Conservation (phyloP, 139 green algal species). For the Tetraselmis chui region DNA sequence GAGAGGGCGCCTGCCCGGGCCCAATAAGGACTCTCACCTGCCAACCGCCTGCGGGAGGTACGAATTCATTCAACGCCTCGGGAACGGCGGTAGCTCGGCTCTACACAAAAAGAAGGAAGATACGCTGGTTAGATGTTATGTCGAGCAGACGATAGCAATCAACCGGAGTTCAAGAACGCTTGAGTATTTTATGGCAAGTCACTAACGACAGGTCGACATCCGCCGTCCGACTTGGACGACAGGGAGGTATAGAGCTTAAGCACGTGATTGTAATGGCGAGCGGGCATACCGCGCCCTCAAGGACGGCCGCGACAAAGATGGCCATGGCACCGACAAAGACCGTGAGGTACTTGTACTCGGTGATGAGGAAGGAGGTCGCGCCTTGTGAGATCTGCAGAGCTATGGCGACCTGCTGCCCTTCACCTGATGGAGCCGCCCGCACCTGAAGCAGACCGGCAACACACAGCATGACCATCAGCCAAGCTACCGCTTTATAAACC, state of each 20-base stretch:
- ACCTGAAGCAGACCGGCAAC: no score
- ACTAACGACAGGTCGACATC: neutral
- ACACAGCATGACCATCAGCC: no score
- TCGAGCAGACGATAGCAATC: conserved; percentile 72
- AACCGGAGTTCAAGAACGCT: neutral
- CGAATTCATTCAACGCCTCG: conserved; percentile 84
- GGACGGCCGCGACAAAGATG: no score
- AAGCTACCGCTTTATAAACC: no score
- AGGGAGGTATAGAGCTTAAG: no score
- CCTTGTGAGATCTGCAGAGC: no score
- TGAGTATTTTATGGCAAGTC: neutral
- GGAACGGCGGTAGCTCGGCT: conserved; percentile 88
- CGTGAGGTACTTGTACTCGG: conserved; percentile 79
- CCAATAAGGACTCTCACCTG: conserved; percentile 95
- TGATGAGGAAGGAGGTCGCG: conserved; percentile 87
- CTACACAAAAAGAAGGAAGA: conserved; percentile 63
- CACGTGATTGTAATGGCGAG: no score
- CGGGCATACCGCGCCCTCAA: conserved; percentile 6
- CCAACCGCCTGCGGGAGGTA: conserved; percentile 87
- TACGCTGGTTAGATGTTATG: conserved; percentile 49
- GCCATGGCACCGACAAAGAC: no score
- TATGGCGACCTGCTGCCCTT: no score
- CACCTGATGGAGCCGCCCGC: no score
- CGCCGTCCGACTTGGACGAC: neutral
- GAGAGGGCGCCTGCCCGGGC: conserved; percentile 90